Base-by-base conservation (phyloP, 371 early-diverging fungal genomes). In the Mucor velutinosus region DNA sequence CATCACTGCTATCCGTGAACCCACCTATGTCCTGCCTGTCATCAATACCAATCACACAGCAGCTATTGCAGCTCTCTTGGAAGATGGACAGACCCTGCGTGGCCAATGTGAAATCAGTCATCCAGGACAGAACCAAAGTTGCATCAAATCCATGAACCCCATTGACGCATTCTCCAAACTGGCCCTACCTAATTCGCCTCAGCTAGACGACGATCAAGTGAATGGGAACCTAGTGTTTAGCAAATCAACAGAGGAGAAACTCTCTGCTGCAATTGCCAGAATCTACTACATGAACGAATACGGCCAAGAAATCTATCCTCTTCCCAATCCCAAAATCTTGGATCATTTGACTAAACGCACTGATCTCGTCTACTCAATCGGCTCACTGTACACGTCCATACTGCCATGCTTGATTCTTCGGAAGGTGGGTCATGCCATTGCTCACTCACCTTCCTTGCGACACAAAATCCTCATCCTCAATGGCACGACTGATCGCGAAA, bases 41-140 rank as follows among this genome's bases (percentile, higher is more conserved):
- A 82, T 90, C 65, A 86, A 87, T 33, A 89, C 90, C 43, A 83
- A 86, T 65, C 84, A 83, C 41, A 79, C 85, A 0, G 85, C 86
- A 21, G 76, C 87, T 17, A 91, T 91, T 64, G 92, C 89, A 6
- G 92, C 88, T 0, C 57, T 78, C 12, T 78, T 90, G 27, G 85
- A 88, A 58, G 81, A 90, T 59, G 89, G 89, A 0, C 67, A 80
- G 7, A 77, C 76, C 0, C 73, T 90, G n/a, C 60, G 78, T 30
- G 90, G 92, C 8, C 92, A 90, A 65, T 90, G 90, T 66, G 89
- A 89, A 62, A 91, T 91, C 63, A 86, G 86, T 7, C 92, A 91
- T 71, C 92, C 91, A 10, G 72, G 66, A 0, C 60, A 59, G 23
- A 68, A 51, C n/a, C 57, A 67, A 17, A 58, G 65, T 0, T 23